Percentiles rank a stretch among this genome's conserved stretches.
phyloP scores from a whole-genome alignment of 495 filamentous ascomycete species.

The Podospora conica region DNA sequence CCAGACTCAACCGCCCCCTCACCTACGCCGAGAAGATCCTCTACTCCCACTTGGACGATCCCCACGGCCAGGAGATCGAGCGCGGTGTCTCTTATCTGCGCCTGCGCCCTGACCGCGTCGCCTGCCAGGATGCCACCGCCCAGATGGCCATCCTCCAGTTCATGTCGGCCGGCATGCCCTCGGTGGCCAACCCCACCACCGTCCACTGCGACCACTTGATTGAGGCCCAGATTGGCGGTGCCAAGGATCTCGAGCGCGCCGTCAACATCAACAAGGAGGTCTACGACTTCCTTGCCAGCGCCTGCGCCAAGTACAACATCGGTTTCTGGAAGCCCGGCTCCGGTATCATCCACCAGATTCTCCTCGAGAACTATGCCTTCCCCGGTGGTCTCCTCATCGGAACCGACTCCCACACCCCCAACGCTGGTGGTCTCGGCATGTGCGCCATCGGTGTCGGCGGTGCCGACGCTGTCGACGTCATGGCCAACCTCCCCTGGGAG shows the following conservation, averaged over 20 bases:
- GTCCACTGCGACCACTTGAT: conserved; percentile 99
- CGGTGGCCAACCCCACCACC: conserved; percentile 89
- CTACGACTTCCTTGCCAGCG: conserved; percentile 91
- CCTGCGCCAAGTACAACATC: conserved; percentile 99
- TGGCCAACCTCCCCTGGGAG: conserved; percentile 97
- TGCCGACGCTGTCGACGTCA: conserved; percentile 97
- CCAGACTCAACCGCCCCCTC: conserved; percentile 82
- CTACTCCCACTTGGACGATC: conserved; percentile 98
- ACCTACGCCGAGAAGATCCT: conserved; percentile 98
- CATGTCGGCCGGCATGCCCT: conserved; percentile 96
- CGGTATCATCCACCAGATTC: conserved; percentile 98
- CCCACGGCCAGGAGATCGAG: conserved; percentile 91
- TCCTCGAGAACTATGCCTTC: conserved; percentile 97
- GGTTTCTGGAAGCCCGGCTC: conserved; percentile 99
- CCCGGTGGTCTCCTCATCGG: conserved; percentile 97
- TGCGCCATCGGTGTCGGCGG: conserved; percentile 96
- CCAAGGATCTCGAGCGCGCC: conserved; percentile 89
- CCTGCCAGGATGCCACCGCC: conserved; percentile 98
- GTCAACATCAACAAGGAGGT: conserved; percentile 98
- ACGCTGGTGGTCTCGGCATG: conserved; percentile 96
- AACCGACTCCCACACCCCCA: conserved; percentile 98
- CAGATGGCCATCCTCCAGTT: conserved; percentile 99
- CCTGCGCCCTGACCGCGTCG: conserved; percentile 93
- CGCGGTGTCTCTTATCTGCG: conserved; percentile 92
- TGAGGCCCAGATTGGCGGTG: conserved; percentile 91